Percentiles rank a stretch among this genome's conserved stretches.
phyloP scores from a whole-genome alignment of 2,329 filamentous ascomycete species.

The Incumbomyces delicatus region DNA sequence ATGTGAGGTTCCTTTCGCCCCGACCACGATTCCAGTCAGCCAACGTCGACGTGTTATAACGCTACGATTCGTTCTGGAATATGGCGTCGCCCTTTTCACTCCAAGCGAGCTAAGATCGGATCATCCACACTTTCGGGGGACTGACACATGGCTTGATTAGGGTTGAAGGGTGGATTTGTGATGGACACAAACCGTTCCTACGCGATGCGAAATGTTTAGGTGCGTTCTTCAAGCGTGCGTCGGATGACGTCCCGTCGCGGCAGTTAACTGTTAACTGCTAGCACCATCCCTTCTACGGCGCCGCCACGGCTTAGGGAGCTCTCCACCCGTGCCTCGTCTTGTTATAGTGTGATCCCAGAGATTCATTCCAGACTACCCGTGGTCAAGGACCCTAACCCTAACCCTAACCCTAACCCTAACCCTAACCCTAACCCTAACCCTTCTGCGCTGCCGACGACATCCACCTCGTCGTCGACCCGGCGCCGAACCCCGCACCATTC shows the following conservation, averaged over 20 bases:
- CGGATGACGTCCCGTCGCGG: constrained; percentile 7
- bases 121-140: constrained; percentile 3
- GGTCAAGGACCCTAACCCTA: no score
- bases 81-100: background rate
- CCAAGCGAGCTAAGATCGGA: constrained; percentile 6
- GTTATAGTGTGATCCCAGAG: background rate
- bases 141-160: constrained; percentile 3
- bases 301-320: no score
- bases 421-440: no score
- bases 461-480: no score
- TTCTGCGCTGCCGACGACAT: no score
- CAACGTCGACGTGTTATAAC: background rate
- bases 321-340: constrained; percentile 5
- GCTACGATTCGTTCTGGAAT: constrained; percentile 4
- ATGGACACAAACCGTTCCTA: background rate
- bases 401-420: no score
- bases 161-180: background rate
- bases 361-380: background rate
- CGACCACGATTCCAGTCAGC: no score
- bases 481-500: no score
- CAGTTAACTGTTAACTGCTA: constrained; percentile 1
- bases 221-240: background rate
- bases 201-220: background rate
- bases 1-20: no score
- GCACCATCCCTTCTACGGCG: constrained; percentile 2